These are phyloP conservation scores for Gnetum montanum DNA, from an alignment of 75 land plant genomes.

Conservation along the genomic window DNA sequence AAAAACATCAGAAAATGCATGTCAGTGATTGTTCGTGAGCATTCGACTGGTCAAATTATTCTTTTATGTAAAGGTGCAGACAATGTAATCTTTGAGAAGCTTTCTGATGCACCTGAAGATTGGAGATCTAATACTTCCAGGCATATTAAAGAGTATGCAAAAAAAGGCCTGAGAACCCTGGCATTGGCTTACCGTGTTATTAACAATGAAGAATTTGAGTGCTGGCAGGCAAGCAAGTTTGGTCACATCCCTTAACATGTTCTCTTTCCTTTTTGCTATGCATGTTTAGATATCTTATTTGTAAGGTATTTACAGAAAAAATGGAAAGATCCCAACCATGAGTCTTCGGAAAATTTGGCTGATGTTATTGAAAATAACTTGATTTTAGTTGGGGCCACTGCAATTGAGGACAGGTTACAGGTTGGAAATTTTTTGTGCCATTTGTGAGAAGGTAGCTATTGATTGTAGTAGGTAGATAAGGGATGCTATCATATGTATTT, in stretches of 20 bases:
- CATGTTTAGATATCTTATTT: neutral
- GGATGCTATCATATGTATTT: neutral
- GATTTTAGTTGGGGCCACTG: conserved; percentile 35
- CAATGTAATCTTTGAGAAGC: conserved; percentile 27
- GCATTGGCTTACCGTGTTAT: conserved; percentile 27
- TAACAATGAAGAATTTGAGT: conserved; percentile 16
- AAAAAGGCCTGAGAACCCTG: conserved; percentile 38
- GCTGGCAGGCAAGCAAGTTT: conserved; percentile 23
- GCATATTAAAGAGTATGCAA: conserved; percentile 35
- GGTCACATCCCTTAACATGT: neutral
- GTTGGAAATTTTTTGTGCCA: conserved; percentile 4
- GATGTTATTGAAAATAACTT: conserved; percentile 23
- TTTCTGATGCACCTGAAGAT: conserved; percentile 8
- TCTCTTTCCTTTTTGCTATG: neutral
- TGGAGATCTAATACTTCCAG: conserved; percentile 9
- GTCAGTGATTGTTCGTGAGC: conserved; percentile 46
- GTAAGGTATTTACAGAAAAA: conserved; percentile 1
- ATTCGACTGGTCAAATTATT: conserved; percentile 22
- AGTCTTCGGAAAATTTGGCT: conserved; percentile 10
- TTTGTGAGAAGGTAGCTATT: too few relatives aligned
- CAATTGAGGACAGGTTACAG: conserved; percentile 42
- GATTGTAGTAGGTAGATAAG: neutral
- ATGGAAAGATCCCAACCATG: conserved; percentile 12
- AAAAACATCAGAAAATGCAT: conserved; percentile 39
- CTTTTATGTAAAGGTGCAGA: conserved; percentile 49